These are phyloP conservation scores for Suhomyces bolitotheri DNA, from an alignment of 1,139 yeast species.

Conservation along the genomic window DNA sequence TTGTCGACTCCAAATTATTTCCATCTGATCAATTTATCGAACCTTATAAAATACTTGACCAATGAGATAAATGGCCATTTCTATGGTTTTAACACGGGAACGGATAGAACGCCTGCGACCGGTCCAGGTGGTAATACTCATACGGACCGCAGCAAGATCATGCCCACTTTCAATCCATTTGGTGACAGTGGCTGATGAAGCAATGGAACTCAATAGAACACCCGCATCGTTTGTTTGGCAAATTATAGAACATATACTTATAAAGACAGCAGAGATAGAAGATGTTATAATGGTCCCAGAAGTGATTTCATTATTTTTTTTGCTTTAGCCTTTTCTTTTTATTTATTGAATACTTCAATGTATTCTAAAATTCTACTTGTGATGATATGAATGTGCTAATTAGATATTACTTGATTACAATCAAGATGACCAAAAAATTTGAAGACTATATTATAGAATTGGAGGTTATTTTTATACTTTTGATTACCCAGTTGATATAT, in stretches of 20 bases:
- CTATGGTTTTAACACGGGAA: slow-evolving; percentile 40
- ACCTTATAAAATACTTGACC: slow-evolving; percentile 35
- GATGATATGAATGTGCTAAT: slow-evolving; percentile 12
- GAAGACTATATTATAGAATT: no score
- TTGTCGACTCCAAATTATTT: slow-evolving; percentile 42
- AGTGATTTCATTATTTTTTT: no score
- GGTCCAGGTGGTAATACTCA: background rate
- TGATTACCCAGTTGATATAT: no score
- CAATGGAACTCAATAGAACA: slow-evolving; percentile 7
- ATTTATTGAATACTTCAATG: no score
- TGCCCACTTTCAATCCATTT: slow-evolving; percentile 36
- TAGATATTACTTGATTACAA: no score
- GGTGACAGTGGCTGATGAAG: slow-evolving; percentile 20
- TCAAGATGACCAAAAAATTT: no score
- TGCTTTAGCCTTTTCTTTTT: no score
- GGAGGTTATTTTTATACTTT: no score
- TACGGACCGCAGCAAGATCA: slow-evolving; percentile 16
- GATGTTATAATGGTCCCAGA: no score
- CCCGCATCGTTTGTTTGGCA: slow-evolving; percentile 10
- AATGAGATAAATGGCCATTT: slow-evolving; percentile 42
- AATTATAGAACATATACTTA: slow-evolving; percentile 13
- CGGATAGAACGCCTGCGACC: slow-evolving; percentile 2
- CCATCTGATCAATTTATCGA: slow-evolving; percentile 43
- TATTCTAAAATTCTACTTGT: slow-evolving; percentile 10
- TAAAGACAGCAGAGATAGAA: slow-evolving; percentile 1